A percentile compares a stretch with the other conserved stretches of the same genome.
These are phyloP conservation scores for Discostella pseudostelligera DNA, from an alignment of 108 stramenopile species.

Conservation along the genomic window DNA sequence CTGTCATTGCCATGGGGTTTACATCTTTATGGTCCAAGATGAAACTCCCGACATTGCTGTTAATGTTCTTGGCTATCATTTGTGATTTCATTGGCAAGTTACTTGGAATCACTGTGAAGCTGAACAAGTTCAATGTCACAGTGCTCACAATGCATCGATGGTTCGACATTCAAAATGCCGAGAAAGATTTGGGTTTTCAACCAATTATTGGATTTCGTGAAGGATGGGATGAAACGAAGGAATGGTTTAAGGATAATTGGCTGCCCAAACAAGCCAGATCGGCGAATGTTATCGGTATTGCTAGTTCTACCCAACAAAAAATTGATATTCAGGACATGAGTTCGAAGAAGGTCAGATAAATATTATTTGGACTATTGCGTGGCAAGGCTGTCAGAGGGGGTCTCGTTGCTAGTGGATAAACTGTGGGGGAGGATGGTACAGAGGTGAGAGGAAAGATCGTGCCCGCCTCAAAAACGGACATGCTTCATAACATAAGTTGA, in stretches of 20 bases:
- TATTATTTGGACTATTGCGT: background rate
- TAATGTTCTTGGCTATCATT: conserved; percentile 82
- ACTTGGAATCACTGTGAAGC: conserved; percentile 77
- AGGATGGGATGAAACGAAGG: conserved; percentile 89
- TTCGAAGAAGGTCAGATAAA: conserved; percentile 32
- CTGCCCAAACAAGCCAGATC: conserved; percentile 54
- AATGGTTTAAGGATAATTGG: conserved; percentile 95
- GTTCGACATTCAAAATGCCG: conserved; percentile 87
- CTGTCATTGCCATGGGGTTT: conserved; percentile 90
- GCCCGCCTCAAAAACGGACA: background rate
- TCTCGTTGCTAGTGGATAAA: background rate
- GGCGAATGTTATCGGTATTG: conserved; percentile 34
- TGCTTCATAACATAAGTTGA: background rate
- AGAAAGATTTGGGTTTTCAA: conserved; percentile 88
- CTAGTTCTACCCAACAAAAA: conserved; percentile 37
- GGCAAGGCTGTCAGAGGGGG: background rate
- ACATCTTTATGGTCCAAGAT: conserved; percentile 71
- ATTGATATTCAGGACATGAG: conserved; percentile 53
- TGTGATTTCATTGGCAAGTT: conserved; percentile 63
- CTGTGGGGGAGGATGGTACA: background rate
- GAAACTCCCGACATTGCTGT: conserved; percentile 78
- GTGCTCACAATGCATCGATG: conserved; percentile 95
- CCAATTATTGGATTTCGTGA: conserved; percentile 87
- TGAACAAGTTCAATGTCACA: conserved; percentile 90
- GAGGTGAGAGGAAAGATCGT: background rate